Base-by-base conservation (phyloP, 139 green algal genomes). In the Micractinium conductrix region DNA sequence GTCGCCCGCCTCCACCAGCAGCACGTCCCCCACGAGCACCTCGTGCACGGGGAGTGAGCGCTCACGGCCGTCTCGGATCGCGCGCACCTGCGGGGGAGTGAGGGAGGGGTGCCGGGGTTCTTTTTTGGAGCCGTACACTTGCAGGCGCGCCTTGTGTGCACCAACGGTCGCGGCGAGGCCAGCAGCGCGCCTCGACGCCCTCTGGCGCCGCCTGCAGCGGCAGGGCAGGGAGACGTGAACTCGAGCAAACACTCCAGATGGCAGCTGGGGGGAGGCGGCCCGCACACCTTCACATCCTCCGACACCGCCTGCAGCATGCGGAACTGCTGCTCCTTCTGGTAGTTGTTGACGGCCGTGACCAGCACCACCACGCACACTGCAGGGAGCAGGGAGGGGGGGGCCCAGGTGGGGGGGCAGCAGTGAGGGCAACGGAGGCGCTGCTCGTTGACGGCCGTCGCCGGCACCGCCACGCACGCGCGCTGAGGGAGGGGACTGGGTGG, bases 251-350 rank as follows among this genome's bases (percentile, higher is more conserved):
- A 14, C 28, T n/a, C 62, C 21, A 35, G 62, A 14, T 38, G 17
- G 24, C 14, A 58, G 14, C 48, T 22, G 48, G 10, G 14, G 48
- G 12, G 12, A 58, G 12, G 14, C 53, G 10, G 3, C 5, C 37
- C 78, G 50, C 87, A 0, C 74, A 97, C 94, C 87, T 90, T 74
- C 21, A 91, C 85, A 37, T 95, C 91, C 28, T 91, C 84, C 30
- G 93, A 91, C 12, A 93, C 37, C 30, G 88, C 86, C 84, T 93
- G 95, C 45, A 98, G 91, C 81, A 92, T 84, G n/a, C 91, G 76
- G 85, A 98, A 98, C 90, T 98, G 95, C 60, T 81, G 78, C 80
- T 98, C 94, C 90, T 97, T 97, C 76, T 96, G 89, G 85, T 95
- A 98, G 89, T 98, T 95, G 58, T 97, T 97, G 8, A 87, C 87